A percentile compares a stretch with the other conserved stretches of the same genome.
These are phyloP conservation scores for Lactarius psammicola DNA, from an alignment of 768 basidiomycete species.

Conservation along the genomic window DNA sequence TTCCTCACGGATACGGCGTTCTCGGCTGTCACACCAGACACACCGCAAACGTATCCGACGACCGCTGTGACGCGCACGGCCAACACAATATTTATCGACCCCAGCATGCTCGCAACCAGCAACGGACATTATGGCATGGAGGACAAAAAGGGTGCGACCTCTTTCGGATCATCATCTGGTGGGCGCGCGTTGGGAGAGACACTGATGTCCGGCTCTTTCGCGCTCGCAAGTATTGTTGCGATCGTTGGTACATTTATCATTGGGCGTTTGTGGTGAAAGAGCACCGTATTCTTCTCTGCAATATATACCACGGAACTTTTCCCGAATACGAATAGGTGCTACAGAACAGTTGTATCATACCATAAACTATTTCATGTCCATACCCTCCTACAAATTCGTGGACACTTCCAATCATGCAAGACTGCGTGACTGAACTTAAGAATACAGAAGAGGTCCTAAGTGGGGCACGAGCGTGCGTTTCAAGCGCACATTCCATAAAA, in stretches of 20 bases:
- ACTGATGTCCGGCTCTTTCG: not conserved
- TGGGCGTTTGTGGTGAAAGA: not conserved
- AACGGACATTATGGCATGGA: conserved; percentile 52
- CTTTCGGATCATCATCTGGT: conserved; percentile 9
- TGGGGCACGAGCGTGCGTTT: not conserved
- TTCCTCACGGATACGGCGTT: conserved; percentile 53
- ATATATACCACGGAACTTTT: not conserved
- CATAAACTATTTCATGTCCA: not conserved
- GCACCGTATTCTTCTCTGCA: not conserved
- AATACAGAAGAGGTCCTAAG: not conserved
- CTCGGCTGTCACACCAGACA: conserved; percentile 36
- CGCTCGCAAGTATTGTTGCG: not conserved
- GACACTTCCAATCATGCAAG: not conserved
- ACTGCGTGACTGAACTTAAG: not conserved
- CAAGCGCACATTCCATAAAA: not conserved
- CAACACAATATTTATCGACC: conserved; percentile 57
- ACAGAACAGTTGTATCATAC: not conserved
- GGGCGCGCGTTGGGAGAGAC: not conserved
- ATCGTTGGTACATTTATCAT: not conserved
- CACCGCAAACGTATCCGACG: conserved; percentile 49
- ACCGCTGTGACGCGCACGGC: conserved; percentile 54
- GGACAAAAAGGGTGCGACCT: conserved; percentile 39
- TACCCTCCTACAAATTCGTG: not conserved
- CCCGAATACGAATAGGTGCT: not conserved
- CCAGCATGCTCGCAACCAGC: conserved; percentile 54